phyloP scores from a whole-genome alignment of 345 rosid genomes.

The Eutrema yunnanense region DNA sequence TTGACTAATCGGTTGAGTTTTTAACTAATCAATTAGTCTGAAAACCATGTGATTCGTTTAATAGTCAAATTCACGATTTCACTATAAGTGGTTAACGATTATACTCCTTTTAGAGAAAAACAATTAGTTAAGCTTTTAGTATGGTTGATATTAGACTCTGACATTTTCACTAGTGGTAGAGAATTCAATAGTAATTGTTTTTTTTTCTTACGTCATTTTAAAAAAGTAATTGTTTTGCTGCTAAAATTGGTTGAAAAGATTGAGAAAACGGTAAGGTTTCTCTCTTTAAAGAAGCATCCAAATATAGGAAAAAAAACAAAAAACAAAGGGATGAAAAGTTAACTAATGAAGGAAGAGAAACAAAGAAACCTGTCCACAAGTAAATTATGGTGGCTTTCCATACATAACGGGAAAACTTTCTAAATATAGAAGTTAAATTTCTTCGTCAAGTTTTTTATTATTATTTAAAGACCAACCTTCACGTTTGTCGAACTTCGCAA shows the following conservation, averaged over 20 bases:
- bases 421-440: slow-evolving; percentile 16
- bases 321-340: not conserved
- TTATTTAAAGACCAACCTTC: slow-evolving; percentile 25
- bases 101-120: not conserved
- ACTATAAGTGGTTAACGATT: not conserved
- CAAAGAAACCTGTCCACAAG: slow-evolving; percentile 20
- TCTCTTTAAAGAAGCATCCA: slow-evolving; percentile 11
- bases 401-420: slow-evolving; percentile 15
- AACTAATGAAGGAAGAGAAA: not conserved
- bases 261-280: not conserved
- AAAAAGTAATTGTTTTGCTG: not conserved
- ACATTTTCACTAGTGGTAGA: not conserved
- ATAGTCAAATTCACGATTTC: not conserved
- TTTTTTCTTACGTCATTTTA: too few relatives aligned
- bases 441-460: not conserved
- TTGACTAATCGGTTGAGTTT: not conserved
- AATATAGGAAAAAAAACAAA: slow-evolving; percentile 8
- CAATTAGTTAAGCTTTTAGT: not conserved
- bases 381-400: slow-evolving; percentile 19
- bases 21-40: not conserved
- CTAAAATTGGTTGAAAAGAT: slow-evolving; percentile 1
- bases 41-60: not conserved
- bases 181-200: not conserved
- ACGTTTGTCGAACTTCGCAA: slow-evolving; percentile 21
- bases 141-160: not conserved